Evolutionary conservation across 2,329 filamentous ascomycete genomes (phyloP), one percentile per base, ranked within the genome.

Genomic region (Epichloe hybrida): DNA sequence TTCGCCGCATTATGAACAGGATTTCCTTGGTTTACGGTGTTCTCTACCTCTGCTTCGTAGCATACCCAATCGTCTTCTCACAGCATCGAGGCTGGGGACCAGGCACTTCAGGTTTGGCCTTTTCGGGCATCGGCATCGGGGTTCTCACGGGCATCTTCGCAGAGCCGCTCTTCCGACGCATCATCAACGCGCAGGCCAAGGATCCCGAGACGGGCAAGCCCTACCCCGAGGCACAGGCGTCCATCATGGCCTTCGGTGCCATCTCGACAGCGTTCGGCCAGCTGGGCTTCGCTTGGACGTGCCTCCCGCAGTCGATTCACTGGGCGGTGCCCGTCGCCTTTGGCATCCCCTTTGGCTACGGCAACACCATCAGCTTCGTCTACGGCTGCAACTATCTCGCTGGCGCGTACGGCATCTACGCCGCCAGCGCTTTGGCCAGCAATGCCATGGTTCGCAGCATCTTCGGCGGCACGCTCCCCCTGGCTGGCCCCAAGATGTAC

Each of bases 201-300:
- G 87, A 95, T 59, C 84, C 86, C 0, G 75, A 76, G 47, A 95
- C 88, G 0, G 86, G 86, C 11, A 81, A 80, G 38, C 76, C 80
- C 0, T 74, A 79, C 0, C 89, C 89, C 0, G 90, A 96, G 66
- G 84, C 88, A 1, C 88, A 86, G 56, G 87, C 91, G 4, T 79
- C 81, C 41, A 76, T 93, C 51, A 85, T 95, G 60, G 87, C 83
- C 57, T 79, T 95, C 27, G 87, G 85, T 3, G 80, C 87, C 0
- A 63, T 94, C 1, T 70, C 88, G 1, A 81, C 86, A 0, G 85
- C 88, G 0, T 65, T 87, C 3, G 90, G 89, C 15, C 84, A 95
- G 65, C 76, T 96, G 23, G 84, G 83, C 64, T 96, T 96, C 61
- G 81, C 86, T 0, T 95, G 88, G 88, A 95, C 89, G 0, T 89